Conservation (phyloP, 345 rosid species). For the Linum tenue region DNA sequence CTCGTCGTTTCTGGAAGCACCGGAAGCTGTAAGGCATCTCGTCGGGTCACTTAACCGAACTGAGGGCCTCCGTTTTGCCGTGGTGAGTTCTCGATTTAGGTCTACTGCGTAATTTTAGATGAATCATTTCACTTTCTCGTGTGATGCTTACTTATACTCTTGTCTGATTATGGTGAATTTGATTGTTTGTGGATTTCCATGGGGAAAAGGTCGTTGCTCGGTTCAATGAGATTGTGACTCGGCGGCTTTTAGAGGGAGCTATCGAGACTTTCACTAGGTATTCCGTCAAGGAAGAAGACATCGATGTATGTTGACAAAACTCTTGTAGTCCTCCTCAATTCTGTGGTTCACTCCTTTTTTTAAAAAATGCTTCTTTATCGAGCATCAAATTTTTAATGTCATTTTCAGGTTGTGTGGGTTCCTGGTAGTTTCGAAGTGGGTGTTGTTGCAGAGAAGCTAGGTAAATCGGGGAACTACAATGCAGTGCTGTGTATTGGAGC, state of each 20-base stretch:
- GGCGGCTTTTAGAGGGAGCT: conserved; percentile 75
- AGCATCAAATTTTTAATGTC: no score
- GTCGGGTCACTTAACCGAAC: conserved; percentile 54
- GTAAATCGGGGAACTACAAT: conserved; percentile 60
- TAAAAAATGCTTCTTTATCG: neutral
- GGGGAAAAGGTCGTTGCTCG: conserved; percentile 75
- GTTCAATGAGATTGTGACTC: conserved; percentile 88
- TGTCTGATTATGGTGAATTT: neutral
- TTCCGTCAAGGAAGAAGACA: conserved; percentile 73
- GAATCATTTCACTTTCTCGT: neutral
- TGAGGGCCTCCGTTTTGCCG: conserved; percentile 79
- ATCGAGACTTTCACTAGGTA: conserved; percentile 70
- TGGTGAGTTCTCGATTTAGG: conserved; percentile 33
- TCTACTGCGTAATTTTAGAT: neutral
- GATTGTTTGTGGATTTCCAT: neutral
- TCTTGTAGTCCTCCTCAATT: conserved; percentile 1
- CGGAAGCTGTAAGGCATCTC: conserved; percentile 51
- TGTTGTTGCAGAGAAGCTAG: conserved; percentile 61
- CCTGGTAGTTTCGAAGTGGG: conserved; percentile 90
- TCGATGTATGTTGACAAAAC: conserved; percentile 37
- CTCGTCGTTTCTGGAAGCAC: conserved; percentile 27
- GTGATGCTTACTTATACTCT: neutral
- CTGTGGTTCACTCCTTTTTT: neutral
- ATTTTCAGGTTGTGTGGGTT: conserved; percentile 82
- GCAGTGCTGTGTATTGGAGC: conserved; percentile 90